Conservation (phyloP, 805 yeast genomes). For the Lipomyces orientalis region DNA sequence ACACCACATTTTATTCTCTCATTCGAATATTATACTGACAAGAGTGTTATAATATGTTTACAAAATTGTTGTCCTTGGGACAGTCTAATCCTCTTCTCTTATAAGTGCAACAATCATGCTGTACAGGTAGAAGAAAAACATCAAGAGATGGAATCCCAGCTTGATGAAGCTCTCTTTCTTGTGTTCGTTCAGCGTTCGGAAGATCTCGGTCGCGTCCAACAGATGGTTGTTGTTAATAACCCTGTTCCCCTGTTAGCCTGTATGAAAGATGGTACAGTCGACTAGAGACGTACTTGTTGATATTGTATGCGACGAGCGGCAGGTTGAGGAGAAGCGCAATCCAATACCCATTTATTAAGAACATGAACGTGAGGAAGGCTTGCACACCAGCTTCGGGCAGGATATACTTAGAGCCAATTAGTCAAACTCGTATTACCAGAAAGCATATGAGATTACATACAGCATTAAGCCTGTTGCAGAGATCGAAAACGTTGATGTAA, state of each 20-base stretch:
- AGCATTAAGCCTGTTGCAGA: conserved; percentile 87
- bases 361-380: conserved; percentile 67
- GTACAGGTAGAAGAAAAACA: conserved; percentile 95
- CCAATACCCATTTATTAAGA: conserved; percentile 91
- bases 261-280: too few relatives aligned
- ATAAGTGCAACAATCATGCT: conserved; percentile 39
- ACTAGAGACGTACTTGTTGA: conserved; percentile 58
- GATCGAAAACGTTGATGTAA: conserved; percentile 95
- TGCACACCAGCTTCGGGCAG: conserved; percentile 90
- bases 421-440: neutral
- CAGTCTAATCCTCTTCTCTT: conserved; percentile 33
- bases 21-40: neutral
- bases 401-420: conserved; percentile 56
- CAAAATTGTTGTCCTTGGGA: neutral
- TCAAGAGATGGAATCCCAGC: conserved; percentile 84
- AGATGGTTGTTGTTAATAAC: conserved; percentile 77
- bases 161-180: conserved; percentile 91
- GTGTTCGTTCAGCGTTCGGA: conserved; percentile 89
- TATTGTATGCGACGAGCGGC: conserved; percentile 85
- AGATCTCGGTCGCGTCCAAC: conserved; percentile 96
- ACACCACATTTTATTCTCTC: neutral
- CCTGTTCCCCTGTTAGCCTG: conserved; percentile 13
- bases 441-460: conserved; percentile 38
- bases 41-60: neutral
- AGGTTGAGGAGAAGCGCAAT: conserved; percentile 79